These are phyloP conservation scores for Colletotrichum godetiae DNA, from an alignment of 2,329 filamentous ascomycete species.

Conservation along the genomic window DNA sequence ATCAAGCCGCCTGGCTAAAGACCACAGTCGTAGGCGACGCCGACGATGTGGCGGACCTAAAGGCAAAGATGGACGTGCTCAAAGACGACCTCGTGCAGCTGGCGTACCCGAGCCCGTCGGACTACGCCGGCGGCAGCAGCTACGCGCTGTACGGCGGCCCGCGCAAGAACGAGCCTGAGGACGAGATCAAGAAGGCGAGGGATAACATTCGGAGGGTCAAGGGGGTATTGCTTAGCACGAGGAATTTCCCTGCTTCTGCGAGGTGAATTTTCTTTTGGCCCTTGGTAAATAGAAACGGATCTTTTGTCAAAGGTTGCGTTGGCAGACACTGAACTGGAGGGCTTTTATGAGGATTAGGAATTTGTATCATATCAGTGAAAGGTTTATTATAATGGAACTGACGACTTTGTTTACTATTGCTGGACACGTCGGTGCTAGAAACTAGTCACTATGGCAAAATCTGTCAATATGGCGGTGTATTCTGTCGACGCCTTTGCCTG, in stretches of 20 bases:
- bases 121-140: conserved; percentile 46
- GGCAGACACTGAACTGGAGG: not conserved
- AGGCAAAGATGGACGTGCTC: conserved; percentile 67
- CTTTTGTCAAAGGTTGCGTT: not conserved
- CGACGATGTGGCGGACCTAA: conserved; percentile 62
- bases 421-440: not conserved
- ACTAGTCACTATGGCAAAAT: no score
- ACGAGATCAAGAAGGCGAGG: conserved; percentile 79
- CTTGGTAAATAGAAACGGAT: no score
- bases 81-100: conserved; percentile 74
- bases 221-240: conserved; percentile 79
- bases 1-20: conserved; percentile 54
- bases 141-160: conserved; percentile 56
- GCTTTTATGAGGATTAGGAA: not conserved
- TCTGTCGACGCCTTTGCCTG: not conserved
- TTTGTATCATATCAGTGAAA: not conserved
- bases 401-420: not conserved
- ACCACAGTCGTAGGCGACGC: conserved; percentile 57
- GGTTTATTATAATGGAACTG: not conserved
- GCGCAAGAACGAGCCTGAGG: conserved; percentile 66
- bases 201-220: conserved; percentile 83
- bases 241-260: conserved; percentile 73
- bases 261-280: conserved; percentile 33
- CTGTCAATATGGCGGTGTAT: not conserved
- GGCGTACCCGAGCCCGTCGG: conserved; percentile 57